Evolutionary conservation across 164 flowering plant genomes (phyloP).

Genomic region (Aristolochia californica): DNA sequence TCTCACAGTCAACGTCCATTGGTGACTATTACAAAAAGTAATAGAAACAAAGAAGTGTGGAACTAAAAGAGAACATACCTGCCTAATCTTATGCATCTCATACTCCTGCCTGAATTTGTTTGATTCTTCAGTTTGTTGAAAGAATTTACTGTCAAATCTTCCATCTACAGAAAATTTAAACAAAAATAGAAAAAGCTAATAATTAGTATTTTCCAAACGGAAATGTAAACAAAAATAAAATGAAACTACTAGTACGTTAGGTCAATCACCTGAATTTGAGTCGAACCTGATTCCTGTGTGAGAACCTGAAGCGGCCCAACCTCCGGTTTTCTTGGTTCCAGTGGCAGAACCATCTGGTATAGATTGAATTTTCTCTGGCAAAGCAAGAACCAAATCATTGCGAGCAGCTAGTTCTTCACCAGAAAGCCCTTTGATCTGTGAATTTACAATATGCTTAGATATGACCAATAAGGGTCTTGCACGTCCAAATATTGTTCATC

Average conservation of each 20-base stretch:
- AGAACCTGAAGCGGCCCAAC: conserved; percentile 46
- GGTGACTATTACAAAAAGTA: too few relatives aligned
- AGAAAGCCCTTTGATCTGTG: conserved; percentile 81
- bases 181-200: background rate
- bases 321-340: conserved; percentile 51
- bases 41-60: too few relatives aligned
- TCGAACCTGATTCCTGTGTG: conserved; percentile 69
- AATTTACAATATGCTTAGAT: background rate
- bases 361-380: conserved; percentile 74
- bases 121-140: conserved; percentile 60
- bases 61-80: conserved; percentile 29
- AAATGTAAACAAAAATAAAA: background rate
- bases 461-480: too few relatives aligned
- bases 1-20: too few relatives aligned
- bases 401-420: conserved; percentile 67
- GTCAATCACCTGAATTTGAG: conserved; percentile 42
- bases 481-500: too few relatives aligned
- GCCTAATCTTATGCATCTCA: conserved; percentile 89
- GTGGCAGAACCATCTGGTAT: conserved; percentile 78
- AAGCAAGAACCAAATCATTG: conserved; percentile 66
- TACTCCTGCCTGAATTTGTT: conserved; percentile 76
- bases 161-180: conserved; percentile 37
- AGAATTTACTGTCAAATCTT: conserved; percentile 59
- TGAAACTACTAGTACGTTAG: background rate
- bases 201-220: background rate